Percentiles rank a stretch among this genome's conserved stretches.
Conservation (phyloP, 2,329 filamentous ascomycete genomes). For the Colletotrichum trifolii region DNA sequence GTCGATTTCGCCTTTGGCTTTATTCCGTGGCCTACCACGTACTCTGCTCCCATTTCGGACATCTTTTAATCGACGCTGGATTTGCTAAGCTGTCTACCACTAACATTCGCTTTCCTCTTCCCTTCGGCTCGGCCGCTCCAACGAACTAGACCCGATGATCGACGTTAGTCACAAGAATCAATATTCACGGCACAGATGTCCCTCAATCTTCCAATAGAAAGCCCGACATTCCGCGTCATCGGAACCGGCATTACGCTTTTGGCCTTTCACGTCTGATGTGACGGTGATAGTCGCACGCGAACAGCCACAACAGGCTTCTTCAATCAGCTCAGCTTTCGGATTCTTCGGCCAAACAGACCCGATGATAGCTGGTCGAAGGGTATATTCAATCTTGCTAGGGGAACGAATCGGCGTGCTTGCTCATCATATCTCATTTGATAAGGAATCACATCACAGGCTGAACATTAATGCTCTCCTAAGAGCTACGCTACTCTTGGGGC, state of each 20-base stretch:
- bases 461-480: background rate
- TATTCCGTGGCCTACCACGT: background rate
- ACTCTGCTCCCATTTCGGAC: too few species aligned
- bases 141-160: conserved; percentile 29
- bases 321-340: background rate
- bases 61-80: background rate
- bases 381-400: background rate
- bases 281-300: conserved; percentile 31
- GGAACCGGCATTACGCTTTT: conserved; percentile 14
- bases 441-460: conserved; percentile 24
- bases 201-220: conserved; percentile 18
- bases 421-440: conserved; percentile 34
- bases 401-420: background rate
- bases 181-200: conserved; percentile 11
- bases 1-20: conserved; percentile 9
- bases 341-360: background rate
- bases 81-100: conserved; percentile 3
- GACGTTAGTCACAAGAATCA: conserved; percentile 25
- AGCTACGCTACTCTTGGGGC: conserved; percentile 8
- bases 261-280: conserved; percentile 19
- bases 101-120: conserved; percentile 1
- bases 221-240: conserved; percentile 13
- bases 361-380: background rate
- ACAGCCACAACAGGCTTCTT: conserved; percentile 4
- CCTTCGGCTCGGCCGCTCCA: conserved; percentile 12